A percentile compares a stretch with the other conserved stretches of the same genome.
These are phyloP conservation scores for Chimonanthus praecox DNA, from an alignment of 164 flowering plant genomes.

Conservation along the genomic window DNA sequence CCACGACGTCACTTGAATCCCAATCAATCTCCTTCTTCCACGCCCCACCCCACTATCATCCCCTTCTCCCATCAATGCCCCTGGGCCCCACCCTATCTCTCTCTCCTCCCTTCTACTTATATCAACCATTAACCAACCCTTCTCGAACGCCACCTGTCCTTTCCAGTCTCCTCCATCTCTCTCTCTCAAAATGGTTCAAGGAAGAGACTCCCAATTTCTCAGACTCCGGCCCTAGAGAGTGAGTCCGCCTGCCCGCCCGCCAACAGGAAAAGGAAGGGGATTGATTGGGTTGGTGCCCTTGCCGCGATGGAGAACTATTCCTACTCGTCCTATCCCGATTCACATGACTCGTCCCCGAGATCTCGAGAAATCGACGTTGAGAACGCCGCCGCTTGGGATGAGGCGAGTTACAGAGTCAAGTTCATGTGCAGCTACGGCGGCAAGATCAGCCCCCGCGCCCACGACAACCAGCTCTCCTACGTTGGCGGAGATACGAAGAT, in stretches of 20 bases:
- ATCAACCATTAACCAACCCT: background rate
- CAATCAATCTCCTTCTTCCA: background rate
- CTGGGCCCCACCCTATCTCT: background rate
- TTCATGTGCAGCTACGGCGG: constrained; percentile 91
- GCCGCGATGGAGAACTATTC: constrained; percentile 44
- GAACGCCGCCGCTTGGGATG: constrained; percentile 52
- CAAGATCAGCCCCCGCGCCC: constrained; percentile 62
- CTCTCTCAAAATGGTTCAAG: background rate
- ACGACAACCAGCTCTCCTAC: constrained; percentile 72
- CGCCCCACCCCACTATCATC: background rate
- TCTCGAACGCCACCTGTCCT: too few relatives aligned
- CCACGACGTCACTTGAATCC: constrained; percentile 1
- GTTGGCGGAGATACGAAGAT: constrained; percentile 86
- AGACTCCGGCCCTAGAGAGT: background rate
- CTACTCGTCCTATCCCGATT: constrained; percentile 64
- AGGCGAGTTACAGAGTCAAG: constrained; percentile 49
- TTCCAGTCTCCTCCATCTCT: background rate
- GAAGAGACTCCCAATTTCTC: too few relatives aligned
- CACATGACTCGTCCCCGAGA: constrained; percentile 68
- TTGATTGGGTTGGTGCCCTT: background rate
- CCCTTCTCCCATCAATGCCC: background rate
- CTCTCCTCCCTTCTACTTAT: background rate
- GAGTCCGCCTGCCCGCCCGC: background rate
- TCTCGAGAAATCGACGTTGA: constrained; percentile 62
- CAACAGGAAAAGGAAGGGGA: background rate